Base-by-base conservation (phyloP, 2,329 filamentous ascomycete species). In the Fusarium nelsonii region DNA sequence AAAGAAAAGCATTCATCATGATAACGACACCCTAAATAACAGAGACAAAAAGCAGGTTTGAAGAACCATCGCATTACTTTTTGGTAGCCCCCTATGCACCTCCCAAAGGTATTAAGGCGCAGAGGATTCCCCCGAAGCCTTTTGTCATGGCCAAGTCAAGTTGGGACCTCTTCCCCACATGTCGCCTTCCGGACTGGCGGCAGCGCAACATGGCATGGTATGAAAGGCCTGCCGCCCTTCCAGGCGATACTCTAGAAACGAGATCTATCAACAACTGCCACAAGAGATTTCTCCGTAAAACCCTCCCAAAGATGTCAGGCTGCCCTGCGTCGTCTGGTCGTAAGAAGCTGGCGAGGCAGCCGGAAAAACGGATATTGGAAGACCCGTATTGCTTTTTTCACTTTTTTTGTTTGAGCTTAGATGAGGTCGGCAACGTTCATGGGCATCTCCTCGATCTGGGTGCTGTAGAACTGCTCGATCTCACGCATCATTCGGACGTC, bases 401-500 rank as follows among this genome's bases (percentile, higher is more conserved):
- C 28, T 34, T 55, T 74, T 63, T 68, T 57, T 58, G 11, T 62
- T 70, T 72, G 69, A 63, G 63, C 71, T 89, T 90, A 91, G 82
- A 92, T 92, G 75, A 92, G 88, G 77, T 92, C 90, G 75, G 90
- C 90, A 76, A 92, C 90, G 83, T 92, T 92, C 96, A 99, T 98
- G 80, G 96, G 96, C 96, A 99, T 99, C 90, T 99, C 96, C 86
- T 99, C 96, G 76, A 99, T 98, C 87, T 99, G 96, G 83, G 96
- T 99, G 90, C 93, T 97, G 91, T 99, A 99, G 90, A 98, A 99
- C 87, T 97, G 93, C 84, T 99, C 96, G 77, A 99, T 99, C 85
- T 99, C 96, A 82, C 96, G 91, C 93, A 99, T 97, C 93, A 99
- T 98, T 83, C 95, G 94, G 79, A 99, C 96, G 84, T 99, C 96